Evolutionary conservation across 2,329 filamentous ascomycete genomes (phyloP).

Genomic region (Zopfia rhizophila): DNA sequence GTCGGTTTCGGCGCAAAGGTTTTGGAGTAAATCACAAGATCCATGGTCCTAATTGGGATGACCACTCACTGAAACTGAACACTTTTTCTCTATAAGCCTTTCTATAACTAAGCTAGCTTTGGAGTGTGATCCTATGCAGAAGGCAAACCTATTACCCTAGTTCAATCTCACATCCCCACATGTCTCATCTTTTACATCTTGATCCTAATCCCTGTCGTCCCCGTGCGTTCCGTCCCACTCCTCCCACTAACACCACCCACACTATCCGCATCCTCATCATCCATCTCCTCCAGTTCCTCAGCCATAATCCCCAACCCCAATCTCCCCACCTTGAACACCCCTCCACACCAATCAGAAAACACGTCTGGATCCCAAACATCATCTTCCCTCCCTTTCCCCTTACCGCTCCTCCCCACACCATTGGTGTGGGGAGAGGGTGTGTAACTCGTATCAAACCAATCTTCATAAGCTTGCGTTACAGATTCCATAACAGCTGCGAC

Average conservation of each 20-base stretch:
- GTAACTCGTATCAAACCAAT: constrained; percentile 68
- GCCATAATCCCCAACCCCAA: constrained; percentile 45
- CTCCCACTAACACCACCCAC: constrained; percentile 27
- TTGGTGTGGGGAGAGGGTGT: constrained; percentile 41
- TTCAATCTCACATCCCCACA: too few species aligned
- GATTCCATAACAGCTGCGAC: constrained; percentile 73
- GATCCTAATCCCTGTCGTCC: constrained; percentile 41
- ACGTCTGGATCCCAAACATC: constrained; percentile 73
- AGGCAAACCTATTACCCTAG: too few species aligned
- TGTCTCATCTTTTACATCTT: too few species aligned
- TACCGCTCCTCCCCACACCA: constrained; percentile 52
- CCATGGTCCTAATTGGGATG: too few species aligned
- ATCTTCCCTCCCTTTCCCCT: constrained; percentile 70
- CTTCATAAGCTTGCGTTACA: constrained; percentile 70
- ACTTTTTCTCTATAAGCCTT: too few species aligned
- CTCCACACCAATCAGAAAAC: constrained; percentile 71
- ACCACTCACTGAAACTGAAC: too few species aligned
- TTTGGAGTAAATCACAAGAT: too few species aligned
- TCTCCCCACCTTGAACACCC: constrained; percentile 66
- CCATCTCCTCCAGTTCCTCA: constrained; percentile 23
- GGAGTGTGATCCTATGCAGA: too few species aligned
- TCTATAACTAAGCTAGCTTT: too few species aligned
- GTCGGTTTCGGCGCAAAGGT: too few species aligned
- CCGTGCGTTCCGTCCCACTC: constrained; percentile 40
- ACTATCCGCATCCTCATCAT: constrained; percentile 37